A percentile compares a stretch with the other conserved stretches of the same genome.
Conservation (phyloP, 148 eudicot genomes). For the Bassia scoparia region DNA sequence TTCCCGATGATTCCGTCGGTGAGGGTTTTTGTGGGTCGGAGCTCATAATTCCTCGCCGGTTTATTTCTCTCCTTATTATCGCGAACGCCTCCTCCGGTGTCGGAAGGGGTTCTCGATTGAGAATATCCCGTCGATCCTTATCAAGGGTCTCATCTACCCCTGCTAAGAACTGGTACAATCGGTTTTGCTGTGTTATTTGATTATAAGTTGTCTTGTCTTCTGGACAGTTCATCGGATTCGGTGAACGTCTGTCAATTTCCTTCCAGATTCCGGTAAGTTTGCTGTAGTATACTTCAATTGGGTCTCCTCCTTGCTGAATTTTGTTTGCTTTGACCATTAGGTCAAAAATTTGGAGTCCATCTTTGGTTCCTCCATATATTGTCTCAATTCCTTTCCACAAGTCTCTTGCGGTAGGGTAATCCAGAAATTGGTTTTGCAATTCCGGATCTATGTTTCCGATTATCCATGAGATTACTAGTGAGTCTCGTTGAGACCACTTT, state of each 20-base stretch:
- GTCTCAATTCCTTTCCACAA: too few relatives aligned
- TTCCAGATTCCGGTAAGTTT: slow-evolving; percentile 1
- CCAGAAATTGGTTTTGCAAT: not conserved
- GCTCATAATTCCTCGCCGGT: not conserved
- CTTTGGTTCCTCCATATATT: not conserved
- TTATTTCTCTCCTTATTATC: not conserved
- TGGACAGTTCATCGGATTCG: not conserved
- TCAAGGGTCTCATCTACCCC: too few relatives aligned
- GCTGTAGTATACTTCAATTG: not conserved
- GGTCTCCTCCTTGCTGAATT: not conserved
- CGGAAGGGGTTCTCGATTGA: not conserved
- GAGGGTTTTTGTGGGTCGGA: not conserved
- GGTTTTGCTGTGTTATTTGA: not conserved
- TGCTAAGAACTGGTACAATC: too few relatives aligned
- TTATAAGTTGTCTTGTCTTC: not conserved
- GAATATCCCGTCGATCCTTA: too few relatives aligned
- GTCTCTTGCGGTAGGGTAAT: too few relatives aligned
- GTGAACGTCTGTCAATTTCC: not conserved
- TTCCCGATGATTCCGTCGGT: not conserved
- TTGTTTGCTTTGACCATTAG: too few relatives aligned
- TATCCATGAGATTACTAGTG: not conserved
- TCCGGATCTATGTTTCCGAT: not conserved
- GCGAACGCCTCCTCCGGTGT: not conserved
- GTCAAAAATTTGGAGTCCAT: not conserved
- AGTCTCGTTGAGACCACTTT: not conserved